These are phyloP conservation scores for Candida quercuum DNA, from an alignment of 805 yeast genomes.

Conservation along the genomic window DNA sequence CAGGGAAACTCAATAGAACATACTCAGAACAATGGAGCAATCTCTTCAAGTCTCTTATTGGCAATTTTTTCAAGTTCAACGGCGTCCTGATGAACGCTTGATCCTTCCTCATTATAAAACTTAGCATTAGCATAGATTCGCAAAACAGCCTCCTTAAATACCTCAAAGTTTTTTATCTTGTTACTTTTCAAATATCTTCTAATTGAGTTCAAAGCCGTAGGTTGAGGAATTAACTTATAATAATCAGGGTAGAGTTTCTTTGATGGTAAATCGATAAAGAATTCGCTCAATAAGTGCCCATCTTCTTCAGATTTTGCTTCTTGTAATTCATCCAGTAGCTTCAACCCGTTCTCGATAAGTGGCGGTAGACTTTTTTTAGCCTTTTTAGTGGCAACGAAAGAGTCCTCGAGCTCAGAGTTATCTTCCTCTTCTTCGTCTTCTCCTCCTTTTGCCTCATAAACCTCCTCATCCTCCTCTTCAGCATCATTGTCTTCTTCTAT, in stretches of 20 bases:
- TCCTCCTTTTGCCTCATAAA: too few relatives aligned
- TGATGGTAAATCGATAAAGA: conserved; percentile 70
- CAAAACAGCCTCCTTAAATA: conserved; percentile 54
- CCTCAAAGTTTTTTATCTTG: conserved; percentile 39
- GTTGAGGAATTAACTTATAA: conserved; percentile 48
- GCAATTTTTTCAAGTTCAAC: conserved; percentile 64
- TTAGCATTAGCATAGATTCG: conserved; percentile 82
- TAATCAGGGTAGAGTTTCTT: conserved; percentile 80
- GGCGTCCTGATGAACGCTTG: conserved; percentile 81
- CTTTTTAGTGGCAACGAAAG: conserved; percentile 12
- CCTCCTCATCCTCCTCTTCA: too few relatives aligned
- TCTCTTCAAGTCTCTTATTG: conserved; percentile 41
- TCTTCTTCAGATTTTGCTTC: conserved; percentile 40
- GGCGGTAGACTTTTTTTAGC: conserved; percentile 20
- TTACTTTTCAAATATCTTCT: conserved; percentile 49
- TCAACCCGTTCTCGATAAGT: conserved; percentile 25
- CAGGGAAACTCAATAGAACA: too few relatives aligned
- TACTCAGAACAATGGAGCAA: conserved; percentile 4
- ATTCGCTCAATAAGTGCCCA: conserved; percentile 39
- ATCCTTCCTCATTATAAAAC: conserved; percentile 86
- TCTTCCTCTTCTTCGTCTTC: conserved; percentile 6
- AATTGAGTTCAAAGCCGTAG: conserved; percentile 62
- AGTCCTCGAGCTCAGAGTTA: conserved; percentile 4
- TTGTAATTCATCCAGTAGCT: conserved; percentile 39
- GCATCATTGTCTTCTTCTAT: conserved; percentile 1